Conservation (phyloP, 257 asterid species). For the Agastache rugosa region DNA sequence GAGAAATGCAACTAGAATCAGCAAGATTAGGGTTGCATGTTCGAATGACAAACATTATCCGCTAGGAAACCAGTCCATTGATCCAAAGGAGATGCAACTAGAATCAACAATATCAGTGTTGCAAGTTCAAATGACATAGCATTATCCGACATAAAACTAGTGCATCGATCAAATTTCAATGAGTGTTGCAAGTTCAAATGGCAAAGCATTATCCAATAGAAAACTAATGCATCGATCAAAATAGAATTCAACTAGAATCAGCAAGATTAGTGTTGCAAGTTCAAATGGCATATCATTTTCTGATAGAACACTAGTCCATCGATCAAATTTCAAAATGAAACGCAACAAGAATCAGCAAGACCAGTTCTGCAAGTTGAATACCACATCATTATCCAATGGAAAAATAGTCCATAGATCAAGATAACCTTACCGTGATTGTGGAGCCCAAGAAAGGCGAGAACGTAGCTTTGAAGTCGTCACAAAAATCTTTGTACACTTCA, state of each 20-base stretch:
- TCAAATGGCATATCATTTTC: not conserved
- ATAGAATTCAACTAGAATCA: not conserved
- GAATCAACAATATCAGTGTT: not conserved
- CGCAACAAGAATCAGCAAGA: not conserved
- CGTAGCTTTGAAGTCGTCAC: constrained; percentile 64
- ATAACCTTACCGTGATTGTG: constrained; percentile 69
- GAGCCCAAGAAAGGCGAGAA: constrained; percentile 68
- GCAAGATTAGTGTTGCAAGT: not conserved
- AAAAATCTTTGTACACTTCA: constrained; percentile 66
- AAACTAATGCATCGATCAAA: not conserved
- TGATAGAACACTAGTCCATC: not conserved
- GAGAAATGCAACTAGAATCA: not conserved
- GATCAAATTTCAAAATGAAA: not conserved
- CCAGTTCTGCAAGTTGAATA: not conserved
- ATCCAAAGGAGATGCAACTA: not conserved
- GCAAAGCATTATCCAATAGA: not conserved
- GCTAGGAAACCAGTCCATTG: not conserved
- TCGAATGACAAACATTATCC: not conserved
- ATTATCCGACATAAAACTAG: not conserved
- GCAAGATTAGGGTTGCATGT: not conserved
- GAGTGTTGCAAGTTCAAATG: no score
- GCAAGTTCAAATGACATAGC: not conserved
- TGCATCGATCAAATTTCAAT: not conserved
- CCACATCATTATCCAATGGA: not conserved
- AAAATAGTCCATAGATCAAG: not conserved